A percentile compares a stretch with the other conserved stretches of the same genome.
Conservation (phyloP, 345 rosid genomes). For the Abelmoschus esculentus region DNA sequence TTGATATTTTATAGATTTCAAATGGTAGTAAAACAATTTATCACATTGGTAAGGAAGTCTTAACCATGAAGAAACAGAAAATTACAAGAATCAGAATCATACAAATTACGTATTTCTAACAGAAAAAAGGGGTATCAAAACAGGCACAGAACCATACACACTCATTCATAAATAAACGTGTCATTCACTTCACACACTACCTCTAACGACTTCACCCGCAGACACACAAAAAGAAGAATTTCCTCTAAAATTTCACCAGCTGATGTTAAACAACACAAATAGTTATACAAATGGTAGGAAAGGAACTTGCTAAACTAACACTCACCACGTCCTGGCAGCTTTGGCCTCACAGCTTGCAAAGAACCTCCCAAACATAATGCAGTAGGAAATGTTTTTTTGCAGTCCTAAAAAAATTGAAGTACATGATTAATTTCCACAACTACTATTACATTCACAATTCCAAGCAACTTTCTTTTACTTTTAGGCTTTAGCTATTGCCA, state of each 20-base stretch:
- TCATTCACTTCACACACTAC: background rate
- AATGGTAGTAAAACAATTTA: background rate
- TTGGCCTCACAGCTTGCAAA: conserved; percentile 50
- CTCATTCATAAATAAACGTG: background rate
- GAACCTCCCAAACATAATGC: conserved; percentile 89
- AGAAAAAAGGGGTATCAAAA: background rate
- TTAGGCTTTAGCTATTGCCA: background rate
- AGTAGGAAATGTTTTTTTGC: conserved; percentile 70
- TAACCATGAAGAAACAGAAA: no score
- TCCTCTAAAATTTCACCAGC: background rate
- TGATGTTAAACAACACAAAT: background rate
- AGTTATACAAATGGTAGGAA: background rate
- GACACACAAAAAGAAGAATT: background rate
- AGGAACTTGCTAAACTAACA: conserved; percentile 1
- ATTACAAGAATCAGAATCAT: background rate
- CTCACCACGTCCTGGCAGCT: conserved; percentile 68
- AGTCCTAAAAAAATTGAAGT: conserved; percentile 43
- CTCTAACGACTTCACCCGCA: background rate
- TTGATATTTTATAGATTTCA: background rate
- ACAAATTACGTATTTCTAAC: background rate
- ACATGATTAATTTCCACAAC: background rate
- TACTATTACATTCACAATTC: no score
- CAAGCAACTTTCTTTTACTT: background rate
- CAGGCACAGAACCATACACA: background rate
- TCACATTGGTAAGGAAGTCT: no score